Base-by-base conservation (phyloP, 2,329 filamentous ascomycete species). In the Nemania bipapillata region DNA sequence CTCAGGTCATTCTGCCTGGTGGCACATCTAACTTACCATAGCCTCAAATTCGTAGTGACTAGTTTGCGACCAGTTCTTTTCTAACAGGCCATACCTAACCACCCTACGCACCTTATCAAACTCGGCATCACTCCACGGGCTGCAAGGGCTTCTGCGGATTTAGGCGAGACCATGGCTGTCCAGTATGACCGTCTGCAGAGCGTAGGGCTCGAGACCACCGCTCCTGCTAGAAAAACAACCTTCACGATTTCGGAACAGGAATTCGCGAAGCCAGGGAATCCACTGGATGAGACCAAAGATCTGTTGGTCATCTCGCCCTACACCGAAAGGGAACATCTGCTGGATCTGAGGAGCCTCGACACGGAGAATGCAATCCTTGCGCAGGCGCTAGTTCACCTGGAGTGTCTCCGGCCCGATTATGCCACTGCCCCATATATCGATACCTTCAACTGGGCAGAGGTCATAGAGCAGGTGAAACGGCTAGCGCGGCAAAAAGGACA, bases 231-330 rank as follows among this genome's bases (percentile, higher is more conserved):
- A 35, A 75, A 75, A 59, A 63, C 60, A 37, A 54, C 56, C 37
- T 54, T 66, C 52, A 47, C 71, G 26, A 52, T 70, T 40, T 71
- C 66, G 50, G 71, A 64, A 45, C 55, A 69, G 20, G 68, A 63
- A 59, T 50, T 72, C 40, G 49, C 26, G 28, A 57, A 55, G 24
- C 49, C 56, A 15, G 35, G 59, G 65, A 30, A 42, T 49, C 20
- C 32, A 26, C 40, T 11, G 35, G 66, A 74, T 35, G 71, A 71
- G 30, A 59, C 59, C 12, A 32, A 64, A 52, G 47, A 73, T 63
- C 69, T 76, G 59, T 81, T 96, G 52, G 83, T 91, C 47, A 86
- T 90, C 70, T 97, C 94, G 0, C 93, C 93, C 0, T 97, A 97
- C 78, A 87, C 88, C 9, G 88, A 90, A 49, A 79, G 83, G 30